Conservation (phyloP, 1,284 basidiomycete genomes). For the Pyrrhoderma lamaoense region DNA sequence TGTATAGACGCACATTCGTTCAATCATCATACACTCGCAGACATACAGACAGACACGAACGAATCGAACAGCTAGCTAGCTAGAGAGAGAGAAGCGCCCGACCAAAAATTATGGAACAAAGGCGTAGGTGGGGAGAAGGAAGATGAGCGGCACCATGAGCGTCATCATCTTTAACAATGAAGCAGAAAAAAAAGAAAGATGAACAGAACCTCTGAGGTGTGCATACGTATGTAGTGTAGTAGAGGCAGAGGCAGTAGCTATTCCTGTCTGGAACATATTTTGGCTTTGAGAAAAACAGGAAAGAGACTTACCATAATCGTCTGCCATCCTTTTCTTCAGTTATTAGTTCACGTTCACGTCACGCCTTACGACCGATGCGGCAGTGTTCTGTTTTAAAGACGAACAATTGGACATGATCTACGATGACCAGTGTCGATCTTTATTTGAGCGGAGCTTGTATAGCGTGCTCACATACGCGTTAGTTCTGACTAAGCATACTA, state of each 20-base stretch:
- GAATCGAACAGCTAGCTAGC: constrained; percentile 21
- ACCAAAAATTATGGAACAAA: too few relatives aligned
- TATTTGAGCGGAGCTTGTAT: too few relatives aligned
- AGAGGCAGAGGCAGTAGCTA: constrained; percentile 6
- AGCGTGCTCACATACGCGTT: too few relatives aligned
- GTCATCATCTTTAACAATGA: constrained; percentile 17
- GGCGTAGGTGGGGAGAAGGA: constrained; percentile 2
- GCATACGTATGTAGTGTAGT: background rate
- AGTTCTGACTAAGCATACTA: too few relatives aligned
- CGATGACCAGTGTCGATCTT: too few relatives aligned
- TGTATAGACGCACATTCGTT: too few relatives aligned
- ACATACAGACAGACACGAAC: constrained; percentile 9
- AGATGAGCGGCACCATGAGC: constrained; percentile 19
- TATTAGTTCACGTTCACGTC: too few relatives aligned
- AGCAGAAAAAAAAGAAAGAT: constrained; percentile 1
- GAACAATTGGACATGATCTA: too few relatives aligned
- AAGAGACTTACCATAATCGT: constrained; percentile 19
- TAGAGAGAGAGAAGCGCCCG: constrained; percentile 16
- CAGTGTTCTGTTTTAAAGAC: too few relatives aligned
- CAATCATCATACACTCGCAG: constrained; percentile 4
- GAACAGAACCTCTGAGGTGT: too few relatives aligned
- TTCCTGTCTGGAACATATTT: background rate
- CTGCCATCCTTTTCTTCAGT: constrained; percentile 21
- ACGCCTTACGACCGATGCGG: too few relatives aligned
- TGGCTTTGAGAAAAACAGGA: background rate